Evolutionary conservation across 148 eudicot species (phyloP).

Genomic region (Agrostemma githago): DNA sequence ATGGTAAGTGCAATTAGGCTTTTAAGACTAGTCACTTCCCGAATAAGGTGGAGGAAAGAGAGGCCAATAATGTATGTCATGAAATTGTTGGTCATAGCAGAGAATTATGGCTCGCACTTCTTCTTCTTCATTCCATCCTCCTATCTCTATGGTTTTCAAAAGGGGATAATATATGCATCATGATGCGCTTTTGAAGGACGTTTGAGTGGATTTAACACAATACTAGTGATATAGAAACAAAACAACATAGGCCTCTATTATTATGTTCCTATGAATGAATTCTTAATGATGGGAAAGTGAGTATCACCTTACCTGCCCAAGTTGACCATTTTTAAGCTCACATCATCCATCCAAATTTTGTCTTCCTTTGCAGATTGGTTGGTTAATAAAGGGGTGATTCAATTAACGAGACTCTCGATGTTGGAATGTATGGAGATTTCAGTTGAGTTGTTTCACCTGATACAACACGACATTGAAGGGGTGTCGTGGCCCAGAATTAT

Average conservation of each 20-base stretch:
- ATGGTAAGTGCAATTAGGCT: neutral
- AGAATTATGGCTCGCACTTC: neutral
- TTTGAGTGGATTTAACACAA: slow-evolving; percentile 1
- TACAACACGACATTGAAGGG: too few species aligned
- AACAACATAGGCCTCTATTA: neutral
- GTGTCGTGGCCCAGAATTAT: too few species aligned
- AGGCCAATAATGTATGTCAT: neutral
- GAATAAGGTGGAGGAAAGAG: slow-evolving; percentile 3
- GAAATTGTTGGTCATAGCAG: neutral
- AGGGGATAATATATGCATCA: neutral
- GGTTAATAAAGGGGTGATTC: too few species aligned
- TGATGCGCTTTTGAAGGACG: neutral
- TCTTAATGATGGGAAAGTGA: neutral
- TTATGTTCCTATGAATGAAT: slow-evolving; percentile 1
- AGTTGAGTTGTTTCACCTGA: too few species aligned
- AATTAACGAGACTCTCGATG: too few species aligned
- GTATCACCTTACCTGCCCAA: neutral
- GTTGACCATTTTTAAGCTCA: neutral
- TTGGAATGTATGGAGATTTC: too few species aligned
- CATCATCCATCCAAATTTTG: neutral
- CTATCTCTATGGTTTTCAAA: neutral
- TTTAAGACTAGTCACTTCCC: slow-evolving; percentile 6
- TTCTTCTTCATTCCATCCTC: neutral
- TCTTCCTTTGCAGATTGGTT: too few species aligned
- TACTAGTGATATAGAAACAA: neutral